Evolutionary conservation across 371 early-diverging fungal genomes (phyloP), one percentile per base, ranked within the genome.

Genomic region (Mortierella sp.): DNA sequence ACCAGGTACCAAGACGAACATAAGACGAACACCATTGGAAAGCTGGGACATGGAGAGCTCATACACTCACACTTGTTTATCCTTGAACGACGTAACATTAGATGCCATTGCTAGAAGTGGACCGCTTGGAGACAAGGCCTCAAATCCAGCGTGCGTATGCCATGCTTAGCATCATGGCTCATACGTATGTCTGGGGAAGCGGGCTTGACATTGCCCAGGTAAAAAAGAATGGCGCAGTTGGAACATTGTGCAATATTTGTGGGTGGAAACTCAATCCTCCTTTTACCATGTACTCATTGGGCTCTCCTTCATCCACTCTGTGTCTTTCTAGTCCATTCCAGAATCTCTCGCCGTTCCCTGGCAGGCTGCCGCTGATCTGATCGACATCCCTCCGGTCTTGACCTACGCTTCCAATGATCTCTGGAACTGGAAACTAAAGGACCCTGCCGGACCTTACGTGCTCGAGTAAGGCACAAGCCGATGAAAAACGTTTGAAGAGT

Each of bases 101-200:
- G 90, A 80, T 94, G 72, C 94, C 95, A 0, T 63, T 90, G 27
- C 81, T 95, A 21, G 86, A 89, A 48, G 80, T 86, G 9, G 64
- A 58, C 26, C 80, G 70, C n/a, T 82, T 94, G 41, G 58, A 67
- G 24, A 82, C 81, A 3, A 62, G 72, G n/a, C 83, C 81, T 41
- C 90, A 93, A 72, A 87, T 87, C 69, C 88, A 90, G 78, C 84
- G 96, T 49, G 96, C 95, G 4, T 94, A 90, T 67, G 68, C 89
- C 13, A 83, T 95, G 18, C 82, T 96, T n/a, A 83, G 91, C 41
- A 89, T 95, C 78, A 67, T 96, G 18, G 92, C 92, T 14, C 96
- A 96, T 49, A 89, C 91, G 10, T 96, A 93, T 71, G 88, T 96
- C 14, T 95, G 95, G 95, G 91, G 93, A 10, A 87, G 89, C 54